Base-by-base conservation (phyloP, 1,284 basidiomycete species). In the Austropuccinia psidii region DNA sequence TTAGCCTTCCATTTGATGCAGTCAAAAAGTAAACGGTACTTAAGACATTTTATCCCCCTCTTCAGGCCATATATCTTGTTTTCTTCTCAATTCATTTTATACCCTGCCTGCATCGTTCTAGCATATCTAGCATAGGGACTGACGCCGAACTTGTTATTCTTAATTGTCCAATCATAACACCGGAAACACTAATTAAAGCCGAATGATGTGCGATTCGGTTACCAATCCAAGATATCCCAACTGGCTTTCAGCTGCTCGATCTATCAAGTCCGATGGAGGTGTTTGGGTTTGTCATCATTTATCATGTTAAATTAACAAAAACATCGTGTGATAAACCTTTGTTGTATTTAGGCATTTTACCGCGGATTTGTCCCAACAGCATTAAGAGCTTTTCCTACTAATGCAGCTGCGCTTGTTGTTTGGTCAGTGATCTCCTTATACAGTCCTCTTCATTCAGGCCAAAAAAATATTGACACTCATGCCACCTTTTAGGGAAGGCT, bases 1-100 rank as follows among this genome's bases (percentile, higher is more conserved):
- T 87, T 81, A 88, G 86, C 21, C 89, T 90, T 60, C 88, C 89
- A 0, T 86, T 87, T 33, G 90, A 91, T 80, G 89, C 88, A 77
- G 82, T 90, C 75, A 91, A 91, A 81, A 89, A 89, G 88, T 88
- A 77, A 76, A 82, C 79, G n/a, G n/a, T 60, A 29, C 64, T 69
- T 66, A 57, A 41, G n/a, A 33, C 68, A 75, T 21, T 73, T 3
- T 21, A 29, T 31, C 27, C 29, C 13, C 37, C 11, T 27, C 50
- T n/a, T 54, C 29, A 21, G 24, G 19, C 17, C n/a, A 33, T 47
- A 24, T 43, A 13, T 8, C 60, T 43, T 13, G 11, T 15, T 39
- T 17, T 43, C 60, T 35, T 43, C 39, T 6, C 50, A 9, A 13
- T 21, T 24, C 8, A 13, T 21, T 27, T 54, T 27, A 9, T 8